These are phyloP conservation scores for Petunia secreta DNA, from an alignment of 257 asterid genomes.

Conservation along the genomic window DNA sequence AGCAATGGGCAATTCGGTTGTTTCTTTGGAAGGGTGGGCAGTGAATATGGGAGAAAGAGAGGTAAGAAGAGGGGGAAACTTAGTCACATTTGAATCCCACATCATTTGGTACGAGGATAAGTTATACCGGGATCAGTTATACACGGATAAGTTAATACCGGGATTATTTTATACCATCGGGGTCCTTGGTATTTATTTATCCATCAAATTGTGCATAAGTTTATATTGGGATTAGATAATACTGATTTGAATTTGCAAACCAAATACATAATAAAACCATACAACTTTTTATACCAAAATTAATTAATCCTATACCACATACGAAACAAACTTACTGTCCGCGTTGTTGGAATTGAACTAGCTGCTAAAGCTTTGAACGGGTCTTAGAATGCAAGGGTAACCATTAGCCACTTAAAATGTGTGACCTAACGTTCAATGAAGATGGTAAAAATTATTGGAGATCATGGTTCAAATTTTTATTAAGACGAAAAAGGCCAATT, in stretches of 20 bases:
- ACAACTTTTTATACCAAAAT: no score
- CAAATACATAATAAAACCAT: no score
- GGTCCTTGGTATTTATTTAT: no score
- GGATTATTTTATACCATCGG: no score
- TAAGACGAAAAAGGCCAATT: no score
- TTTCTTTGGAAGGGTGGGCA: slow-evolving; percentile 25
- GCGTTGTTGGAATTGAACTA: slow-evolving; percentile 2
- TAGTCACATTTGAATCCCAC: background rate
- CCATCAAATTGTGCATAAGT: no score
- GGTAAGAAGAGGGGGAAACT: background rate
- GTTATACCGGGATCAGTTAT: no score
- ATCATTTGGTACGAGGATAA: background rate
- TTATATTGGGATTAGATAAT: no score
- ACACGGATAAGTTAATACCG: no score
- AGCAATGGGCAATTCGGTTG: slow-evolving; percentile 34
- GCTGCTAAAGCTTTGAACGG: background rate
- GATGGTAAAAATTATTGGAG: background rate
- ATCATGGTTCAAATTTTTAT: no score
- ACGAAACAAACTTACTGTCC: background rate
- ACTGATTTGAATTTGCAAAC: no score
- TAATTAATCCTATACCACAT: no score
- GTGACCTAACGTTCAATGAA: background rate
- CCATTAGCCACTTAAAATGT: background rate
- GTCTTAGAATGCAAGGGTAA: background rate
- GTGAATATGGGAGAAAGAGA: slow-evolving; percentile 18